Evolutionary conservation across 2,329 filamentous ascomycete species (phyloP), one percentile per base, ranked within the genome.

Genomic region (Onygenales sp.): DNA sequence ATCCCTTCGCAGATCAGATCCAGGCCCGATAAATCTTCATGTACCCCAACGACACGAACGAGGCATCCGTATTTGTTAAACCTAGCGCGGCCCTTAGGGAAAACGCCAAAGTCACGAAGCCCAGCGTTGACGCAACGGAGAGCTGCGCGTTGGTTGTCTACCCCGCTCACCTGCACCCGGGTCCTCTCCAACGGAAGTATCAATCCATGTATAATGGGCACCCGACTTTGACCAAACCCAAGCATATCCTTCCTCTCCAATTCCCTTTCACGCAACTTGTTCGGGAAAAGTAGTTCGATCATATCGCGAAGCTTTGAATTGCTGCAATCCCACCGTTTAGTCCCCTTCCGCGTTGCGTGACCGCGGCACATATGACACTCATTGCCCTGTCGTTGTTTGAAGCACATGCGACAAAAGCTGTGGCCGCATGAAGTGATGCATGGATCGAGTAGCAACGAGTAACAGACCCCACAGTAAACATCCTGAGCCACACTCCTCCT

Each of bases 381-480:
- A 53, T 81, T 79, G 61, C 92, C 86, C 55, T 94, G 75, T 6
- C 87, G 82, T 45, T 86, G 82, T 53, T 84, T 81, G 21, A 95
- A 75, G 65, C 91, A 96, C 55, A 80, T 79, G 17, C 87, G 83
- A 67, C 91, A 96, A 62, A 93, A 92, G 0, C 89, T 95, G 67
- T 96, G 91, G 1, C 91, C 91, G 62, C 91, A 96, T 1, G 81
- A 77, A 0, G 88, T 94, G 0, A 90, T 95, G 50, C 91, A 74
- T 0, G 91, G 89, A 56, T 95, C 87, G 56, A 89, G 74, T 66
- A 92, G 86, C 21, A 94, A 69, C 42, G 83, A 81, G 67, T 92
- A 94, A 70, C 91, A 95, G 54, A 95, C 83, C 62, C 93, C 88
- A 60, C 91, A 96, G 63, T 95, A 89, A 63, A 94, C 74, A 65